Base-by-base conservation (phyloP, 1,284 basidiomycete species). In the Coniferiporia weirii region DNA sequence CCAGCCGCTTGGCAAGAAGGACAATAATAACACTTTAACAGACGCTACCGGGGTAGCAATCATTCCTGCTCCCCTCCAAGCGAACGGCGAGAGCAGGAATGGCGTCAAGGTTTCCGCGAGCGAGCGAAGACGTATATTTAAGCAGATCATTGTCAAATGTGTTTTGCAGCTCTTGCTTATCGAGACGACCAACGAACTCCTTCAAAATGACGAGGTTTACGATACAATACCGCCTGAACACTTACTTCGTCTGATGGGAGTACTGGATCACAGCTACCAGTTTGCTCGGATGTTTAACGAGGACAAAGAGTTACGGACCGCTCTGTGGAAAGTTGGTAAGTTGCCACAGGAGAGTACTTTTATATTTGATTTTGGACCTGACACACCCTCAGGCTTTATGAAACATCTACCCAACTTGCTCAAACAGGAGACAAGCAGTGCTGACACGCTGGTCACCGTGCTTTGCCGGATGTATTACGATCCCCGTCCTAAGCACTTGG, bases 101-200 rank as follows among this genome's bases (percentile, higher is more conserved):
- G 48, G 52, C 10, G 66, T 71, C 10, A 77, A 78, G 57, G 74
- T 83, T 27, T 82, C 86, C 8, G 73, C 84, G 38, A 76, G 75
- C 60, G 92, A 93, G 66, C 86, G 97, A 59, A 87, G 94, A 20
- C 84, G 91, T 40, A 87, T 94, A 56, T 99, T 99, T 84, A 93
- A 95, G 71, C 96, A 99, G 73, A 98, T 99, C 72, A 99, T 99
- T 65, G 95, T 99, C 67, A 99, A 99, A 88, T 99, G 97, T 72
- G 97, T 99, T 32, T 82, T 99, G 36, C 97, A 99, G 70, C 77
- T 99, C 17, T 79, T 99, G 56, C 82, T 99, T 48, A 99, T 99
- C 67, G 97, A 99, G 75, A 99, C 94, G 17, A 96, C 95, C 6
- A 94, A 96, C 70, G 97, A 99, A 67, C 80, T 99, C 13, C 80